Conservation (phyloP, 2,329 filamentous ascomycete species). For the Penicillium sp. region DNA sequence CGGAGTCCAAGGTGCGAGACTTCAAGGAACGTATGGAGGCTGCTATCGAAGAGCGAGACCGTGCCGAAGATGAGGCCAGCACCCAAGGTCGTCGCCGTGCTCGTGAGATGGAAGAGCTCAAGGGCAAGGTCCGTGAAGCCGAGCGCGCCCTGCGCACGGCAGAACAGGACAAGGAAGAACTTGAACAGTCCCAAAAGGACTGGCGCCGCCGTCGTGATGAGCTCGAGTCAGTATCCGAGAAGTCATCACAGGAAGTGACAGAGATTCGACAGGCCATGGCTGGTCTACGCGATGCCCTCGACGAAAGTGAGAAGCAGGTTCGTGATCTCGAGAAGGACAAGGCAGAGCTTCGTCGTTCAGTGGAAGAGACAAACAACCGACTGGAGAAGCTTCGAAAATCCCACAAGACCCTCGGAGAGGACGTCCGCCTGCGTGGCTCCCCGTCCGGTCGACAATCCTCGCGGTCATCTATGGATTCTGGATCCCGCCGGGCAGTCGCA, state of each 20-base stretch:
- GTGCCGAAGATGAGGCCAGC: constrained; percentile 85
- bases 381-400: constrained; percentile 77
- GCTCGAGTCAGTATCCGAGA: constrained; percentile 68
- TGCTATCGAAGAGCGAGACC: constrained; percentile 89
- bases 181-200: constrained; percentile 71
- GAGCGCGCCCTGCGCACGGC: constrained; percentile 74
- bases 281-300: constrained; percentile 75
- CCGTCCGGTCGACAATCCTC: constrained; percentile 54
- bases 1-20: constrained; percentile 79
- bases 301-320: constrained; percentile 82
- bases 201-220: constrained; percentile 73
- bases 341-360: constrained; percentile 67
- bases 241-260: constrained; percentile 68
- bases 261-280: constrained; percentile 76
- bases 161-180: constrained; percentile 72
- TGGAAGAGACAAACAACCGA: constrained; percentile 74
- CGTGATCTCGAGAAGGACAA: constrained; percentile 82
- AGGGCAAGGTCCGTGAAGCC: constrained; percentile 72
- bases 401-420: constrained; percentile 61
- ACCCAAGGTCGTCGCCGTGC: constrained; percentile 72
- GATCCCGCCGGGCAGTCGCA: constrained; percentile 44
- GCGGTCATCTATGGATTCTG: constrained; percentile 60
- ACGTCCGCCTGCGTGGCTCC: constrained; percentile 49
- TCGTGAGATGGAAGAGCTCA: constrained; percentile 84
- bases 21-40: constrained; percentile 86